Conservation (phyloP, 208 protist species). For the Wallacemonas sp. region DNA sequence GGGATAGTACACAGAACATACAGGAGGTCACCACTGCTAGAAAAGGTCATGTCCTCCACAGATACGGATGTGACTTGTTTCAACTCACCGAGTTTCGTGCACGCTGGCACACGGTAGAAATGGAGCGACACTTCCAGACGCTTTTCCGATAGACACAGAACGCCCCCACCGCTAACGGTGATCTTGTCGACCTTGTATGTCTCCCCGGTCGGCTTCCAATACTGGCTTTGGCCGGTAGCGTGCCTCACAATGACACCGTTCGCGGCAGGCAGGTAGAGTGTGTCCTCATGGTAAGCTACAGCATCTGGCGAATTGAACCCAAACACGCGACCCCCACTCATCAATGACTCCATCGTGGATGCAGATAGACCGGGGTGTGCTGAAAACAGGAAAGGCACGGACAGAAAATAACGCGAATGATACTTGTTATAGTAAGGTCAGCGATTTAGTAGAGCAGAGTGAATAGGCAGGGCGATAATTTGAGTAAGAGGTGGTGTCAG, state of each 20-base stretch:
- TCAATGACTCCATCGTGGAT: constrained; percentile 22
- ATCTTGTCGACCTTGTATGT: constrained; percentile 53
- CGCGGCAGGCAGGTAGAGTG: constrained; percentile 41
- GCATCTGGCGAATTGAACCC: constrained; percentile 28
- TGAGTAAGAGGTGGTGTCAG: no score
- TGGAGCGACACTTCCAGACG: constrained; percentile 51
- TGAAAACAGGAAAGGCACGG: no score
- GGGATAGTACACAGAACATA: constrained; percentile 53
- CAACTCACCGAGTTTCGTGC: constrained; percentile 36
- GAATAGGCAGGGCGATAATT: no score
- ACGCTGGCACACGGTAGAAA: constrained; percentile 51
- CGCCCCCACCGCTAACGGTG: constrained; percentile 20
- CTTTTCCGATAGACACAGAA: constrained; percentile 63
- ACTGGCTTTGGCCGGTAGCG: constrained; percentile 7
- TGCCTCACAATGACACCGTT: constrained; percentile 42
- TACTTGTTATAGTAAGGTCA: no score
- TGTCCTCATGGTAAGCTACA: constrained; percentile 19
- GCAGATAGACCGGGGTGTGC: no score
- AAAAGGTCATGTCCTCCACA: constrained; percentile 56
- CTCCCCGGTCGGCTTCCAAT: constrained; percentile 59
- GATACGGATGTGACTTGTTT: constrained; percentile 45
- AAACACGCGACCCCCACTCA: constrained; percentile 15
- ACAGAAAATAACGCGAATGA: no score
- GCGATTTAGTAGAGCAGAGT: no score
- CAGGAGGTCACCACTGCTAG: constrained; percentile 42